phyloP scores from a whole-genome alignment of 306 rosid species.

The Pueraria montana region DNA sequence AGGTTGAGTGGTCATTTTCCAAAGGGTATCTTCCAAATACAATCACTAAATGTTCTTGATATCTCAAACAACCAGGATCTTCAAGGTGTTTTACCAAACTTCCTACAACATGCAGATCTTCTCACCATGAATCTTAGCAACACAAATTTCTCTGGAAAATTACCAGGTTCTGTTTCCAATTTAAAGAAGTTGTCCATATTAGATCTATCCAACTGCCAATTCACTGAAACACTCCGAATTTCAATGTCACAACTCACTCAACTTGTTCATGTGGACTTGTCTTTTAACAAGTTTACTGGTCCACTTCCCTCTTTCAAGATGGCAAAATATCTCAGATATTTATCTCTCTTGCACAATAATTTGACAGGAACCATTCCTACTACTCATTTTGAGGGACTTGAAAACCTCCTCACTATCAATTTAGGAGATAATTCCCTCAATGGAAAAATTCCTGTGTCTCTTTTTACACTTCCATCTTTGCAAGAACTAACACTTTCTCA shows the following conservation, averaged over 20 bases:
- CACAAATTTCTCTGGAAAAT: conserved; percentile 46
- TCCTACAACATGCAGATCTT: conserved; percentile 34
- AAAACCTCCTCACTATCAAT: neutral
- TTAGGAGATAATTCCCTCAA: conserved; percentile 10
- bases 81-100: conserved; percentile 48
- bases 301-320: conserved; percentile 39
- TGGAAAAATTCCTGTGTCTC: conserved; percentile 28
- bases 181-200: conserved; percentile 38
- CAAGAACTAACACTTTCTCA: conserved; percentile 26
- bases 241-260: conserved; percentile 38
- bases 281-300: conserved; percentile 43
- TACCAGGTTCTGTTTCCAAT: conserved; percentile 39
- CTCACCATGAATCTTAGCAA: conserved; percentile 9
- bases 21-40: conserved; percentile 12
- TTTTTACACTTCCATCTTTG: conserved; percentile 45
- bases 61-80: conserved; percentile 40
- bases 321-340: conserved; percentile 18
- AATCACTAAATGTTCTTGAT: conserved; percentile 29
- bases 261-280: conserved; percentile 43
- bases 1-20: conserved; percentile 38
- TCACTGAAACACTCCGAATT: conserved; percentile 42
- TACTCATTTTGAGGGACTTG: conserved; percentile 36
- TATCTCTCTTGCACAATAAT: conserved; percentile 39
- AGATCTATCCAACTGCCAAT: conserved; percentile 45
- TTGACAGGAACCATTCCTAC: conserved; percentile 29